Conservation (phyloP, 305 asterid genomes). For the Solanum hybrid region DNA sequence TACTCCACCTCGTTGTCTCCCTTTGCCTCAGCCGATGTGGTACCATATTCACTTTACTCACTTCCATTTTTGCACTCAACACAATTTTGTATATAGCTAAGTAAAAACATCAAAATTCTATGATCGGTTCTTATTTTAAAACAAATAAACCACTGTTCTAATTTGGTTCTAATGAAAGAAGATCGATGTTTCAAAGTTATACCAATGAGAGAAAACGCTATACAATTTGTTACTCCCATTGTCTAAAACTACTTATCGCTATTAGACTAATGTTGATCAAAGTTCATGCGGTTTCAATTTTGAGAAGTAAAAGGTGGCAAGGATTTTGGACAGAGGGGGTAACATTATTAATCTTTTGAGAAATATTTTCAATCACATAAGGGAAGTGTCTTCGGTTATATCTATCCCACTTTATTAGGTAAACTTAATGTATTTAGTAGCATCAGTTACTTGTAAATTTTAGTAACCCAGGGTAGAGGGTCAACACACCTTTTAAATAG, state of each 20-base stretch:
- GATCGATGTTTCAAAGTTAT: not conserved
- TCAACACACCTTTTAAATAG: not conserved
- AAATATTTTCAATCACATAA: not conserved
- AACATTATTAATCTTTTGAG: not conserved
- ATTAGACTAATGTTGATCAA: not conserved
- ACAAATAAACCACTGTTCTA: not conserved
- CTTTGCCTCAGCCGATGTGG: not conserved
- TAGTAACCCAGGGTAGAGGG: not conserved
- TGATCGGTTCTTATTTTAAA: not conserved
- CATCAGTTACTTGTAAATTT: not conserved
- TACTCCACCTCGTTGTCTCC: not conserved
- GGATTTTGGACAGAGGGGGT: not conserved
- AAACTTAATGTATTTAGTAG: not conserved
- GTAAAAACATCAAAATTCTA: not conserved
- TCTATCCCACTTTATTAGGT: not conserved
- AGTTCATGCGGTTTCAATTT: not conserved
- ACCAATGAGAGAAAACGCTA: not conserved
- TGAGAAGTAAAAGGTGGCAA: not conserved
- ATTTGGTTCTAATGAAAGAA: not conserved
- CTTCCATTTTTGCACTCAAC: not conserved
- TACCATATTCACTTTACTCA: fast-evolving
- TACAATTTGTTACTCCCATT: not conserved
- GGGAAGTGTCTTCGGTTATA: not conserved
- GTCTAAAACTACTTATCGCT: not conserved
- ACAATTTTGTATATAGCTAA: not conserved